phyloP scores from a whole-genome alignment of 192 early-diverging fungal genomes.

The Podila clonocystis region DNA sequence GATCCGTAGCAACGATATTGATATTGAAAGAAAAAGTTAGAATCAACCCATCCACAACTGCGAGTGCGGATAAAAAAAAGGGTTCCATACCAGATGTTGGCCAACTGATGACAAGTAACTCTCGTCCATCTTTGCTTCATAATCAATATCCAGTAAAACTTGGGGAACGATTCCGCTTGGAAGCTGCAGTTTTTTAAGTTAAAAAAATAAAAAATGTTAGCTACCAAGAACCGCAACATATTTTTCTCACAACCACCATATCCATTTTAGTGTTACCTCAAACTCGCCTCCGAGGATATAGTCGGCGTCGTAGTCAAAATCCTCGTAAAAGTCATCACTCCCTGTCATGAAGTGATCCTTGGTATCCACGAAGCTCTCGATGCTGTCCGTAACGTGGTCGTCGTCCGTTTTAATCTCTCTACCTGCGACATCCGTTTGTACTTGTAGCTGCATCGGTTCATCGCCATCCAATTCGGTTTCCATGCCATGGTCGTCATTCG shows the following conservation, averaged over 20 bases:
- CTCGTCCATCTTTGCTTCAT: slow-evolving; percentile 17
- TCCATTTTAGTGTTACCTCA: slow-evolving; percentile 7
- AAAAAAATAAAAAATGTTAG: background rate
- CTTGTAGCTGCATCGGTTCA: too few species aligned
- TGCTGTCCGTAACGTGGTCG: too few species aligned
- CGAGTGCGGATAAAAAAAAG: background rate
- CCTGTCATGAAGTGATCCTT: background rate
- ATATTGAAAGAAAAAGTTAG: background rate
- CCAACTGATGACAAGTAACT: slow-evolving; percentile 13
- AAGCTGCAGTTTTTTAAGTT: too few species aligned
- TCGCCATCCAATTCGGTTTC: too few species aligned
- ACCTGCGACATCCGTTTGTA: too few species aligned
- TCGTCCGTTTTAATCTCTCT: background rate
- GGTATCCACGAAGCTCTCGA: background rate
- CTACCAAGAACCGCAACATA: background rate
- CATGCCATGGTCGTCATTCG: too few species aligned
- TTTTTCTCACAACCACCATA: too few species aligned
- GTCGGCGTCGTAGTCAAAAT: slow-evolving; percentile 29
- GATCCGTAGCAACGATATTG: background rate
- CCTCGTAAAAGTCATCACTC: background rate
- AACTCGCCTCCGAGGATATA: slow-evolving; percentile 7
- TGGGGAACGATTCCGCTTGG: too few species aligned
- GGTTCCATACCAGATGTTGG: slow-evolving; percentile 12
- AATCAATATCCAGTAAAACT: background rate
- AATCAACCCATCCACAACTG: too few species aligned